phyloP scores from a whole-genome alignment of 805 yeast genomes.

The Suhomyces faveliae region DNA sequence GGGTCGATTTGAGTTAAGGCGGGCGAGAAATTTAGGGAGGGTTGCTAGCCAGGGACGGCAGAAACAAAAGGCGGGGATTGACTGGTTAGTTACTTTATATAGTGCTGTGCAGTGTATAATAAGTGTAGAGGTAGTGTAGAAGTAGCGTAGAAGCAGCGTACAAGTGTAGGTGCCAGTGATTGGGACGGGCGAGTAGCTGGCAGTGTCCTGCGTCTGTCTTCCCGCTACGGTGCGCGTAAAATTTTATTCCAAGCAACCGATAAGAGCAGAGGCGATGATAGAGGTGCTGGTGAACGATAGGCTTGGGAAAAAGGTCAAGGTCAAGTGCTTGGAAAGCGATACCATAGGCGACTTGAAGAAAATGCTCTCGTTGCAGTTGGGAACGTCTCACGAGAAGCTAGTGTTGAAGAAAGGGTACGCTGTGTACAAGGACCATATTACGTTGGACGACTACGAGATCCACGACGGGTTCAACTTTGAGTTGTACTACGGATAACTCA shows the following conservation, averaged over 20 bases:
- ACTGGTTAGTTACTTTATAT: too few relatives aligned
- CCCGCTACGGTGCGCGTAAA: background rate
- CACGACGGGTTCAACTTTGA: constrained; percentile 88
- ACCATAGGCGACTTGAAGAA: constrained; percentile 88
- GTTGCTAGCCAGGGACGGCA: too few relatives aligned
- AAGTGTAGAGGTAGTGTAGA: too few relatives aligned
- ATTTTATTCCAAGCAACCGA: background rate
- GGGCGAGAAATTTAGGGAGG: too few relatives aligned
- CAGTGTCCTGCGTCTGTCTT: too few relatives aligned
- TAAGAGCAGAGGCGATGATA: constrained; percentile 26
- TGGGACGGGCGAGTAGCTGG: too few relatives aligned
- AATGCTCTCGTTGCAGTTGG: constrained; percentile 78
- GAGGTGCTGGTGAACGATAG: constrained; percentile 49
- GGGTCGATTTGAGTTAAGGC: too few relatives aligned
- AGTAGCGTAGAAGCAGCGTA: too few relatives aligned
- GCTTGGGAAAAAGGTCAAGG: constrained; percentile 82
- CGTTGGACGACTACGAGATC: constrained; percentile 91
- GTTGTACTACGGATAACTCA: constrained; percentile 67
- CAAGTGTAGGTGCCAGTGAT: too few relatives aligned
- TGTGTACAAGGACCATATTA: constrained; percentile 83
- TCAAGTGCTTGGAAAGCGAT: constrained; percentile 85
- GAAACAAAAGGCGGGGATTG: too few relatives aligned
- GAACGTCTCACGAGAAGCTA: constrained; percentile 63
- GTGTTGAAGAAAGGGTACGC: constrained; percentile 83
- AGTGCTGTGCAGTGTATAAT: too few relatives aligned